Base-by-base conservation (phyloP, 2,329 filamentous ascomycete genomes). In the Ophiocordyceps camponoti-rufipedis region DNA sequence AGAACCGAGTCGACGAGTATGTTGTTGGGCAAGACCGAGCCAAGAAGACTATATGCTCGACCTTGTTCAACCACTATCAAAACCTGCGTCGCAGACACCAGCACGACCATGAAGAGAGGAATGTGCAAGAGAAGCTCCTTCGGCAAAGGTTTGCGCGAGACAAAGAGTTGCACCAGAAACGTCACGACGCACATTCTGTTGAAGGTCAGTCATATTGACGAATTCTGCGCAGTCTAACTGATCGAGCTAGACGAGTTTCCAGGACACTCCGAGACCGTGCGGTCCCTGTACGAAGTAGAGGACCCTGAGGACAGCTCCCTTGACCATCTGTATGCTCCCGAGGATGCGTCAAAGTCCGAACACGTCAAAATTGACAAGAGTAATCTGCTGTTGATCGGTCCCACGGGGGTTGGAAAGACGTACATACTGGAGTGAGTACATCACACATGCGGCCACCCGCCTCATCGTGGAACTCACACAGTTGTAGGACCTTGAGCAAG, bases 41-140 rank as follows among this genome's bases (percentile, higher is more conserved):
- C 14, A 91, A 98, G 70, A 93, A 94, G 62, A 85, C 88, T 13
- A 78, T 96, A 51, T 91, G 86, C 51, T 82, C 89, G 4, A 87
- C 89, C 7, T 84, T 98, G 28, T 95, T 94, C 67, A 95, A 96
- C 58, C 91, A 98, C 60, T 95, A 96, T 58, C 86, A 95, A 62
- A 78, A 85, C 42, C 75, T 94, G 48, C 80, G 88, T 23, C 74
- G 86, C 55, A 71, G 86, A 43, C 77, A 81, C 48, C 77, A 91
- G 52, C 78, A 88, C 46, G 87, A 94, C 55, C 77, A 85, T 28
- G 67, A 72, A 48, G 74, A 78, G 45, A 65, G 67, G 44, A 69
- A 69, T 42, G 53, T 64, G 33, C 64, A 68, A 41, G 81, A 86
- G 50, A 84, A 82, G 62, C 58, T 78, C 44, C 68, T 81, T 55